These are phyloP conservation scores for Stygiomarasmius scandens DNA, from an alignment of 1,284 basidiomycete species.

Conservation along the genomic window DNA sequence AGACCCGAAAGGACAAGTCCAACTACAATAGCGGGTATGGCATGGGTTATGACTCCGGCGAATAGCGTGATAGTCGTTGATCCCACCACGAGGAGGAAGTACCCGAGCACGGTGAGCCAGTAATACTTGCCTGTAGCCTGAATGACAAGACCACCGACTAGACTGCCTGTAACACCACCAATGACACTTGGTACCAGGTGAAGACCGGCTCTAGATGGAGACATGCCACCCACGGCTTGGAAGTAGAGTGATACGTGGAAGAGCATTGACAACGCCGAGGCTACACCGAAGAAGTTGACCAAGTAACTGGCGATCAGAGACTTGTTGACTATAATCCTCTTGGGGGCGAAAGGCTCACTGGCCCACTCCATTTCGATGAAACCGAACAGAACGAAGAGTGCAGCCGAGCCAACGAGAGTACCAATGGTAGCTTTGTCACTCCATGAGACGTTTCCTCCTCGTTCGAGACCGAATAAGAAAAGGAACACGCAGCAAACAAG, in stretches of 20 bases:
- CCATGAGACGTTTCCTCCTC: constrained; percentile 63
- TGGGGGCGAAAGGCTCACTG: constrained; percentile 60
- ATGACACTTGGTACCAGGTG: constrained; percentile 52
- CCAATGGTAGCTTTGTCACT: constrained; percentile 37
- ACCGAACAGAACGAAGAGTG: constrained; percentile 36
- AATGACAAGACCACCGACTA: constrained; percentile 55
- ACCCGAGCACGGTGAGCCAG: constrained; percentile 47
- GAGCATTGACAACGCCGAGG: constrained; percentile 45
- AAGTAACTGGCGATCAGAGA: constrained; percentile 56
- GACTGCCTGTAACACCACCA: constrained; percentile 49
- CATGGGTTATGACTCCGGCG: constrained; percentile 40
- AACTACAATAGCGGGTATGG: constrained; percentile 39
- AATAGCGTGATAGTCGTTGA: constrained; percentile 39
- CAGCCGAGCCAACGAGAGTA: constrained; percentile 33
- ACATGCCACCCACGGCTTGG: constrained; percentile 53
- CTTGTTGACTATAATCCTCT: constrained; percentile 50
- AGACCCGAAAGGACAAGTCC: constrained; percentile 45
- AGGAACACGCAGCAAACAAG: constrained; percentile 55
- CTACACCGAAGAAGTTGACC: constrained; percentile 60
- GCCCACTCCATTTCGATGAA: constrained; percentile 49
- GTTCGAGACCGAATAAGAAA: constrained; percentile 58
- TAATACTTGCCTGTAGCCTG: constrained; percentile 63
- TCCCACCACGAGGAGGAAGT: constrained; percentile 42
- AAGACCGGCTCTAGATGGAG: constrained; percentile 50
- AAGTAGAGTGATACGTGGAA: constrained; percentile 60